Evolutionary conservation across 495 filamentous ascomycete genomes (phyloP), one percentile per base, ranked within the genome.

Genomic region (Sporormia fimetaria): DNA sequence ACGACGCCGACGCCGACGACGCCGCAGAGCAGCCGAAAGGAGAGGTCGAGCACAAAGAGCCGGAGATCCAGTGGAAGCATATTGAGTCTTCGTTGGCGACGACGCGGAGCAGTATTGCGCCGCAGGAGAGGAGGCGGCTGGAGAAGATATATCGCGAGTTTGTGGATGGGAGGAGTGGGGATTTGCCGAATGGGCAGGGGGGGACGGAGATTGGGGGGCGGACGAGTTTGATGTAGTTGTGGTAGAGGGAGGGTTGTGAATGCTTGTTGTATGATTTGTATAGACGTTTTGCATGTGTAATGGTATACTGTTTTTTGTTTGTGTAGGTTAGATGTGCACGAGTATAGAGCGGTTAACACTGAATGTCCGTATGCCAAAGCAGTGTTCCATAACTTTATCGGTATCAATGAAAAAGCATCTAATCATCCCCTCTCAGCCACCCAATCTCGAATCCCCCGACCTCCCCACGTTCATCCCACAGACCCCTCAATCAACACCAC

Each of bases 121-220:
- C 63, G 2, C 66, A 81, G 20, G 90, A 98, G 64, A 69, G 77
- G 51, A 67, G 61, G 51, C 69, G 88, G 46, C 55, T 98, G 47
- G 69, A 71, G 54, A 69, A 67, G 4, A 94, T 98, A 42, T 98
- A 98, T 57, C 67, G 70, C 4, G 92, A 96, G 67, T 98, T 98
- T 66, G 73, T 94, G 3, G 78, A 79, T 5, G 86, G 84, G 6
- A 70, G 90, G 44, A 93, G 85, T 58, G 90, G 90, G 18, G 90
- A 95, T 59, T 85, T 98, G 85, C 81, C 73, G 27, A 87, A 76
- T 60, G 90, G 90, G 7, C 81, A 98, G 60, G 86, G 81, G 1
- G 75, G 75, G 18, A 90, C 74, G 59, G 90, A 98, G 62, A 73
- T 98, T 57, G 90, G 90, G 3, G 92, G 90, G 15, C 67, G 90